Evolutionary conservation across 2,329 filamentous ascomycete species (phyloP).

Genomic region (Cladophialophora psammophila): DNA sequence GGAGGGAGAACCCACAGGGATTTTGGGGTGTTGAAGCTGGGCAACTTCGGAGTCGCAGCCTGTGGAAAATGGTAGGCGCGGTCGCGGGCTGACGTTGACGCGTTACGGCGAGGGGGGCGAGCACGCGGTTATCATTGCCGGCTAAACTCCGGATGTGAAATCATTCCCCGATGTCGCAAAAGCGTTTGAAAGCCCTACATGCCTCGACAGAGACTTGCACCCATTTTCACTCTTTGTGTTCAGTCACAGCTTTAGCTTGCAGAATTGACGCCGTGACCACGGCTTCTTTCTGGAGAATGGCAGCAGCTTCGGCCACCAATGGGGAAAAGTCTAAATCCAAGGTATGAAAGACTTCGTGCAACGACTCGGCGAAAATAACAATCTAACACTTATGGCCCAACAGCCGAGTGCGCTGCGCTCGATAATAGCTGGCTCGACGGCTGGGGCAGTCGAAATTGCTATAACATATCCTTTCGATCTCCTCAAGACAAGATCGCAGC

Average conservation of each 20-base stretch:
- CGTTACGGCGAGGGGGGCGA: background rate
- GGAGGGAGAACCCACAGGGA: background rate
- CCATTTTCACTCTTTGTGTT: background rate
- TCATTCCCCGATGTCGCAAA: conserved; percentile 13
- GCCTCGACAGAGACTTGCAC: background rate
- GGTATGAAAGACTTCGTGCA: conserved; percentile 20
- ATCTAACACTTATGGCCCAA: conserved; percentile 33
- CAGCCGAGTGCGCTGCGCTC: conserved; percentile 84
- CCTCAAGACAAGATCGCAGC: conserved; percentile 92
- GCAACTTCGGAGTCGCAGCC: background rate
- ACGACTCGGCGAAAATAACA: background rate
- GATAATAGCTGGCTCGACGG: conserved; percentile 89
- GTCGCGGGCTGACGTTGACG: background rate
- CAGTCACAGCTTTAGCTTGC: background rate
- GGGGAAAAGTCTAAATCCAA: conserved; percentile 29
- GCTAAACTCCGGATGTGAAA: conserved; percentile 10
- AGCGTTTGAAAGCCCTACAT: background rate
- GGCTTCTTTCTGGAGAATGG: conserved; percentile 22
- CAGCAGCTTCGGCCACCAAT: conserved; percentile 27
- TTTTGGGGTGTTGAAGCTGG: background rate
- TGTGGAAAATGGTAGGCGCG: background rate
- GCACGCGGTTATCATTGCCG: conserved; percentile 13
- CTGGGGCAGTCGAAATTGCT: conserved; percentile 92
- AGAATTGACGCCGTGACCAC: background rate
- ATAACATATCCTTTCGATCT: conserved; percentile 97